Conservation (phyloP, 306 rosid species). For the Myrica gale region DNA sequence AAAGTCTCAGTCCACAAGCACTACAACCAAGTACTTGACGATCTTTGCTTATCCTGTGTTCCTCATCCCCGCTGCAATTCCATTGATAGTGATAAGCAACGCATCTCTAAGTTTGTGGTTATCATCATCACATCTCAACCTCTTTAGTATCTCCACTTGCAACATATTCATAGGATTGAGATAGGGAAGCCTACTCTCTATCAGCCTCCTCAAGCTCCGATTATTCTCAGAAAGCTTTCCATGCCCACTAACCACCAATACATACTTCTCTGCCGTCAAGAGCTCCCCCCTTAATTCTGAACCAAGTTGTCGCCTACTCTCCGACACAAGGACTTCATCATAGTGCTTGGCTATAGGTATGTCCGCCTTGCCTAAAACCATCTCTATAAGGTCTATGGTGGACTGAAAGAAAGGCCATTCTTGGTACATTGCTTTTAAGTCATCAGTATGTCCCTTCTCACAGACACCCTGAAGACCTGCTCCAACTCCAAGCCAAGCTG, state of each 20-base stretch:
- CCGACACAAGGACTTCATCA: constrained; percentile 86
- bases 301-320: constrained; percentile 64
- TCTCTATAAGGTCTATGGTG: constrained; percentile 86
- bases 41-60: constrained; percentile 65
- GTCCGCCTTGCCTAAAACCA: constrained; percentile 93
- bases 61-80: constrained; percentile 95
- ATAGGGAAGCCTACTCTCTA: constrained; percentile 83
- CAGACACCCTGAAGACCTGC: constrained; percentile 83
- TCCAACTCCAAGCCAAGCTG: constrained; percentile 97
- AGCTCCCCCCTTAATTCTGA: constrained; percentile 61
- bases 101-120: constrained; percentile 79
- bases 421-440: constrained; percentile 72
- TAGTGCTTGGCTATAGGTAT: constrained; percentile 83
- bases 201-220: constrained; percentile 80
- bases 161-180: constrained; percentile 90
- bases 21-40: constrained; percentile 28
- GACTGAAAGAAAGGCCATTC: constrained; percentile 96
- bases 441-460: constrained; percentile 76
- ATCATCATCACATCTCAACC: constrained; percentile 71
- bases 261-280: constrained; percentile 56
- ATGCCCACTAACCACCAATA: constrained; percentile 74
- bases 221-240: constrained; percentile 74
- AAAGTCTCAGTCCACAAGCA: not conserved
- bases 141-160: constrained; percentile 89
- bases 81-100: constrained; percentile 86